Conservation (phyloP, 306 rosid species). For the Macrotyloma uniflorum region DNA sequence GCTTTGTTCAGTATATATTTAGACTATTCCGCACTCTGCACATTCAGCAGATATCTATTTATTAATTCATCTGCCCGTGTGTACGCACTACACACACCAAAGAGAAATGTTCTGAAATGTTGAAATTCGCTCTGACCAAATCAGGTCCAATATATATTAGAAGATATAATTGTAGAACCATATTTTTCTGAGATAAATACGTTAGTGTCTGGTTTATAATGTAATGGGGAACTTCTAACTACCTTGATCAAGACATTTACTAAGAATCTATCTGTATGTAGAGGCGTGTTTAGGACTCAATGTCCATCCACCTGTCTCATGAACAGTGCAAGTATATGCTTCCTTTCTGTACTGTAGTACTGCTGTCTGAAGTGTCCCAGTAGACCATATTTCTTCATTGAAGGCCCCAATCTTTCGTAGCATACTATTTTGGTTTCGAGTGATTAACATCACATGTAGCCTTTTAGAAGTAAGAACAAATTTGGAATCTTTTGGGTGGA, state of each 20-base stretch:
- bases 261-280: neutral
- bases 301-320: neutral
- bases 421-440: neutral
- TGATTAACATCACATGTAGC: neutral
- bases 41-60: neutral
- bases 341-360: neutral
- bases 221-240: neutral
- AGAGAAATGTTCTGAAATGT: neutral
- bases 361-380: neutral
- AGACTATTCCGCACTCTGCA: neutral
- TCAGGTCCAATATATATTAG: neutral
- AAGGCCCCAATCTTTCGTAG: neutral
- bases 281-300: neutral
- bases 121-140: neutral
- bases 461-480: neutral
- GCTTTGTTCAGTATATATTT: neutral
- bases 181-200: neutral
- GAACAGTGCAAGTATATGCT: neutral
- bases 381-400: neutral
- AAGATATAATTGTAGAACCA: no score
- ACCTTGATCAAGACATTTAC: neutral
- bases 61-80: neutral
- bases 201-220: no score
- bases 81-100: neutral
- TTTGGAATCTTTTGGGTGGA: no score